phyloP scores from a whole-genome alignment of 169 alveolate species.

The Cryptosporidium ubiquitum region DNA sequence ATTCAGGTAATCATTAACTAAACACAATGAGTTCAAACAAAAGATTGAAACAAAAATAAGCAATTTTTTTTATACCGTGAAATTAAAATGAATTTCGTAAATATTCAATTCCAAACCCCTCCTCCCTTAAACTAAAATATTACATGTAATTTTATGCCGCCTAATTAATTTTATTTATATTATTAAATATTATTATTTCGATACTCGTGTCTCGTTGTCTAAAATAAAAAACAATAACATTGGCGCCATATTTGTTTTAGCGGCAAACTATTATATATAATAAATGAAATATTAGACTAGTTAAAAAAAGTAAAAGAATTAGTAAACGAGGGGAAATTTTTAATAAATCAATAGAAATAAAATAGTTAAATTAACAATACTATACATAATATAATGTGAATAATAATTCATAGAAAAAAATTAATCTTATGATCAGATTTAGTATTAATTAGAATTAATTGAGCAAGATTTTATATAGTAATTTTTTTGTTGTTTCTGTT shows the following conservation, averaged over 20 bases:
- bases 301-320: background rate
- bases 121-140: background rate
- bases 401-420: background rate
- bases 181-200: background rate
- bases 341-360: background rate
- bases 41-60: no score
- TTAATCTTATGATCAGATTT: background rate
- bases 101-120: background rate
- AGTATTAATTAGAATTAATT: background rate
- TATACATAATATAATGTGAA: background rate
- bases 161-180: background rate
- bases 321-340: constrained; percentile 8
- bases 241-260: background rate
- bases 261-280: background rate
- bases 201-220: constrained; percentile 1
- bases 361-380: background rate
- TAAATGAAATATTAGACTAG: background rate
- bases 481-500: background rate
- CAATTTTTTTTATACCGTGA: no score
- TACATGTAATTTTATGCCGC: background rate
- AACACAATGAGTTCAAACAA: no score
- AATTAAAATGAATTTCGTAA: no score
- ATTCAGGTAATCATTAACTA: background rate
- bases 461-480: background rate
- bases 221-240: background rate